Evolutionary conservation across 768 basidiomycete species (phyloP), one percentile per base, ranked within the genome.

Genomic region (Ephemerocybe angulata): DNA sequence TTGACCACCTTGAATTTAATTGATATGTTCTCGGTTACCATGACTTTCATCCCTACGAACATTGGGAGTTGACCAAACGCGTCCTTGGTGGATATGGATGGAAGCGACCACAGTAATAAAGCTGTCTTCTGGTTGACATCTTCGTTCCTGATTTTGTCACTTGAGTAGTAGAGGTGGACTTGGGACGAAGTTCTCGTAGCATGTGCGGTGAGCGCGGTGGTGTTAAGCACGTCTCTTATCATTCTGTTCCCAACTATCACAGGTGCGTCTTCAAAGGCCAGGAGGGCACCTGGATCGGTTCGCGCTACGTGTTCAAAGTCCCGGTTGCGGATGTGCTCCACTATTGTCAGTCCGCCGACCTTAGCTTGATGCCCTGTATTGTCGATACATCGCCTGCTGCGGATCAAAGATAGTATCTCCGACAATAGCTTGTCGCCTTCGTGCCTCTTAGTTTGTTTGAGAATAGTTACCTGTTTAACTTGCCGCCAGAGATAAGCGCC

Each of bases 11-110:
- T 50, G 13, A 43, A 19, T 12, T 51, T 53, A 21, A 64, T 53
- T 5, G 61, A 61, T 3, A 64, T 12, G 29, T 63, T 63, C 12
- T 63, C 63, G 11, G 59, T 58, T 0, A 63, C 35, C 63, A 66
- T 66, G 0, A 61, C 62, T 8, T 38, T 43, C 61, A 61, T 62
- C 4, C 61, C 61, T 1, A 40, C 24, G 44, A 63, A 60, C n/a
- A 60, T 21, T 1, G 57, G 57, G 12, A 66, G 19, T 41, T 49
- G 37, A 0, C 65, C 61, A 25, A 63, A 51, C 8, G 43, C 13
- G 24, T 61, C 60, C 1, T 24, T 22, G 13, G 53, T 48, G 1
- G 42, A n/a, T 0, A 22, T 29, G 3, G 60, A 62, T 2, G 55
- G 48, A 2, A 62, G 22, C 27, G 22, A 13, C 60, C 60, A 62